A percentile compares a stretch with the other conserved stretches of the same genome.
These are phyloP conservation scores for Solanum okadae DNA, from an alignment of 257 asterid species.

Conservation along the genomic window DNA sequence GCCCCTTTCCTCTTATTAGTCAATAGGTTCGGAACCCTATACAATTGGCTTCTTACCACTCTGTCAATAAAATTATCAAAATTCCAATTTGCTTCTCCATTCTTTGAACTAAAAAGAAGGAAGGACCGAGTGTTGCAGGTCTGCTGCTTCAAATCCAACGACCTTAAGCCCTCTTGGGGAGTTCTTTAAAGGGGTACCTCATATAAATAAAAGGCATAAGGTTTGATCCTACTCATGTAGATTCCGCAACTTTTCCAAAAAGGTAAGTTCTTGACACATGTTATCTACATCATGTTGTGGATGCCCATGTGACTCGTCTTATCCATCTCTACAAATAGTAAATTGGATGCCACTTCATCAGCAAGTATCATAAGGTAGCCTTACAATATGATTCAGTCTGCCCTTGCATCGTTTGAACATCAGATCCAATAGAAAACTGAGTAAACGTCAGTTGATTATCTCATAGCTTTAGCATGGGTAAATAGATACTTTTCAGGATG, in stretches of 20 bases:
- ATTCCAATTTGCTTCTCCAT: background rate
- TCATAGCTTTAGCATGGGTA: background rate
- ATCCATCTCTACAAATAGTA: background rate
- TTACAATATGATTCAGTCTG: background rate
- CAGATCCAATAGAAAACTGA: background rate
- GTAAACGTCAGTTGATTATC: background rate
- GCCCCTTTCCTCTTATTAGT: background rate
- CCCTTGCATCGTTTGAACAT: background rate
- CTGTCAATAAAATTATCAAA: background rate
- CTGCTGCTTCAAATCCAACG: background rate
- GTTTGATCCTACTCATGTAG: background rate
- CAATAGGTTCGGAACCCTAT: background rate
- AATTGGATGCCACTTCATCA: background rate
- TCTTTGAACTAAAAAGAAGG: background rate
- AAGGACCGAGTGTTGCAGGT: background rate
- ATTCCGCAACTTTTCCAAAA: background rate
- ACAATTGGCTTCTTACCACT: background rate
- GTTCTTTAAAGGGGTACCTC: background rate
- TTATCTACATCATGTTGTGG: background rate
- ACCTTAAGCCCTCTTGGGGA: background rate
- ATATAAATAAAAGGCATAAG: background rate
- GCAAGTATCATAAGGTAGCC: background rate
- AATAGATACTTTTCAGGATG: background rate
- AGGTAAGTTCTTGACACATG: background rate
- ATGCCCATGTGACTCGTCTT: background rate